Conservation (phyloP, 306 rosid genomes). For the Rosa rugosa region DNA sequence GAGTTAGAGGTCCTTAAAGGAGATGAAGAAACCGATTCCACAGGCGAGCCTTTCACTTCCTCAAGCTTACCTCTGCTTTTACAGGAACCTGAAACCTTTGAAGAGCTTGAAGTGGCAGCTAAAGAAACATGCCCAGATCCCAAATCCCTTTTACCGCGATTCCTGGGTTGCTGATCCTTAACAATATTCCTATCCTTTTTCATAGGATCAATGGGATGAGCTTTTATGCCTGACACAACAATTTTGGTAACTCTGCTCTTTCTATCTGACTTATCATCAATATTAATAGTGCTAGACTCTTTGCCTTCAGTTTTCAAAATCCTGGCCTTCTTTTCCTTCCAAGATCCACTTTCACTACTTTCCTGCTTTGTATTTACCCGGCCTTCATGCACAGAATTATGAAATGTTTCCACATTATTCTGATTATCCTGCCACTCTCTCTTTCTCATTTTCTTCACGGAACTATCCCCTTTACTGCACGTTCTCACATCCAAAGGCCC, state of each 20-base stretch:
- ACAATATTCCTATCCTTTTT: constrained; percentile 35
- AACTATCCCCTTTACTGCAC: constrained; percentile 28
- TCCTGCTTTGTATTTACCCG: constrained; percentile 37
- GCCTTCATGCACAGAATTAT: constrained; percentile 34
- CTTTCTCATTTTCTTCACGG: constrained; percentile 57
- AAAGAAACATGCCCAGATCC: constrained; percentile 40
- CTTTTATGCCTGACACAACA: constrained; percentile 32
- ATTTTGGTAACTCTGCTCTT: constrained; percentile 35
- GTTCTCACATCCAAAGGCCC: constrained; percentile 33
- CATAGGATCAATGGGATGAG: constrained; percentile 23
- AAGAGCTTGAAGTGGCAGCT: constrained; percentile 75
- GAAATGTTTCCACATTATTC: constrained; percentile 32
- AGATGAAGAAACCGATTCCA: constrained; percentile 76
- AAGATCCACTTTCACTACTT: constrained; percentile 45
- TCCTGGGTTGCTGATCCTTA: constrained; percentile 33
- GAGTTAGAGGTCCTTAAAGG: constrained; percentile 53
- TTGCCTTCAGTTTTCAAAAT: constrained; percentile 33
- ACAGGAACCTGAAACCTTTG: constrained; percentile 64
- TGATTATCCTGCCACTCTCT: constrained; percentile 47
- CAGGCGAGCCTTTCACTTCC: constrained; percentile 62
- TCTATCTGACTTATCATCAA: constrained; percentile 42
- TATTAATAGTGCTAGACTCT: constrained; percentile 27
- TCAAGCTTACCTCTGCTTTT: constrained; percentile 47
- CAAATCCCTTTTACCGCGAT: constrained; percentile 34
- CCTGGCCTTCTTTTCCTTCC: constrained; percentile 43